Percentiles rank a stretch among this genome's conserved stretches.
Evolutionary conservation across 2,329 filamentous ascomycete genomes (phyloP).

Genomic region (Aspergillus aculeatus): DNA sequence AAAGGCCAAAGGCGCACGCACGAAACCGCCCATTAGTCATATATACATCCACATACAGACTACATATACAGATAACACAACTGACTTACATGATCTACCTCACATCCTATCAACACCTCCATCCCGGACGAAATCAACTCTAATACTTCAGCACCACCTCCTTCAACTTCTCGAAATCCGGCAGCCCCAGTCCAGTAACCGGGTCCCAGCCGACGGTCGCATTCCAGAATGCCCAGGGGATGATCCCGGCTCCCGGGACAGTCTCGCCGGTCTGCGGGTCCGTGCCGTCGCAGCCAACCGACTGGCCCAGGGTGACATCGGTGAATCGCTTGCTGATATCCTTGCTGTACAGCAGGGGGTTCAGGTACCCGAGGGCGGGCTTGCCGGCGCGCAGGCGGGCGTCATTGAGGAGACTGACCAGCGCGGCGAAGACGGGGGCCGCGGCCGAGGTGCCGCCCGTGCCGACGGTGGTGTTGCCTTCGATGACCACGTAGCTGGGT

Average conservation of each 20-base stretch:
- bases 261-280: slow-evolving; percentile 28
- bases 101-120: too few relatives aligned
- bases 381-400: slow-evolving; percentile 40
- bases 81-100: too few relatives aligned
- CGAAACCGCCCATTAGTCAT: too few relatives aligned
- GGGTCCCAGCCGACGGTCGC: slow-evolving; percentile 42
- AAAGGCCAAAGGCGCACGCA: too few relatives aligned
- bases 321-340: slow-evolving; percentile 48
- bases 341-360: slow-evolving; percentile 55
- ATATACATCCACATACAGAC: too few relatives aligned
- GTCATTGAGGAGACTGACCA: slow-evolving; percentile 40
- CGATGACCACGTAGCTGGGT: slow-evolving; percentile 17
- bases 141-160: background rate
- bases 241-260: slow-evolving; percentile 22
- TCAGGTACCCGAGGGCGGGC: slow-evolving; percentile 54
- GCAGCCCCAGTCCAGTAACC: slow-evolving; percentile 40
- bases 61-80: too few relatives aligned
- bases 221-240: slow-evolving; percentile 29
- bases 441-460: slow-evolving; percentile 40
- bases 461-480: slow-evolving; percentile 7
- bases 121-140: too few relatives aligned
- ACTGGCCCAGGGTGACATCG: slow-evolving; percentile 42
- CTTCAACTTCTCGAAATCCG: slow-evolving; percentile 13
- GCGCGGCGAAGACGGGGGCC: slow-evolving; percentile 56
- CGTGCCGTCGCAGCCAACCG: slow-evolving; percentile 35